Evolutionary conservation across 1,284 basidiomycete genomes (phyloP).

Genomic region (Ceratobasidium sp.): DNA sequence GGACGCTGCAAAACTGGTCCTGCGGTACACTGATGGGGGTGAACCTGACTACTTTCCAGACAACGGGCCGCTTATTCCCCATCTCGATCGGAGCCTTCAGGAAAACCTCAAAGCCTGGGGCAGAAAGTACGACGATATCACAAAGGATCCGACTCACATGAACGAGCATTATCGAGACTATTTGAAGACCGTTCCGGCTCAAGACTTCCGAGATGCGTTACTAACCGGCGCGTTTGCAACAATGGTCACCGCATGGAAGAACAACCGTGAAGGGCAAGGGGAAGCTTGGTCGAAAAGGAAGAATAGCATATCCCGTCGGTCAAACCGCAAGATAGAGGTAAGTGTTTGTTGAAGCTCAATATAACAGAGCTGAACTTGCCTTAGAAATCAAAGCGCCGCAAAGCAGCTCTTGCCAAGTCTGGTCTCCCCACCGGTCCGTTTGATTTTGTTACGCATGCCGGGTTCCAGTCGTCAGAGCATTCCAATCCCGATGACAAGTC

Average conservation of each 20-base stretch:
- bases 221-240: slow-evolving; percentile 3
- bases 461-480: slow-evolving; percentile 3
- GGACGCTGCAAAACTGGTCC: not conserved
- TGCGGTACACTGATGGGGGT: not conserved
- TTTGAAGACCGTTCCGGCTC: not conserved
- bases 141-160: not conserved
- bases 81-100: not conserved
- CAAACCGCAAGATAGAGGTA: not conserved
- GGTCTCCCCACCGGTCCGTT: not conserved
- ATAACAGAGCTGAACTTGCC: not conserved
- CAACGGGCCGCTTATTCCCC: not conserved
- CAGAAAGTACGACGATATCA: not conserved
- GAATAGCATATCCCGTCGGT: not conserved
- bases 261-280: not conserved
- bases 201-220: not conserved
- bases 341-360: not conserved
- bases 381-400: not conserved
- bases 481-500: not conserved
- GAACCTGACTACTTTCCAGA: not conserved
- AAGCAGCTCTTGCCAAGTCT: not conserved
- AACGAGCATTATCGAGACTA: not conserved
- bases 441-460: not conserved
- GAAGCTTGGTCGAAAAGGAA: not conserved
- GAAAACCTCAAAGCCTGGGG: slow-evolving; percentile 8
- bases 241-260: not conserved